Evolutionary conservation across 1,284 basidiomycete genomes (phyloP).

Genomic region (Sanghuangporus baumii): DNA sequence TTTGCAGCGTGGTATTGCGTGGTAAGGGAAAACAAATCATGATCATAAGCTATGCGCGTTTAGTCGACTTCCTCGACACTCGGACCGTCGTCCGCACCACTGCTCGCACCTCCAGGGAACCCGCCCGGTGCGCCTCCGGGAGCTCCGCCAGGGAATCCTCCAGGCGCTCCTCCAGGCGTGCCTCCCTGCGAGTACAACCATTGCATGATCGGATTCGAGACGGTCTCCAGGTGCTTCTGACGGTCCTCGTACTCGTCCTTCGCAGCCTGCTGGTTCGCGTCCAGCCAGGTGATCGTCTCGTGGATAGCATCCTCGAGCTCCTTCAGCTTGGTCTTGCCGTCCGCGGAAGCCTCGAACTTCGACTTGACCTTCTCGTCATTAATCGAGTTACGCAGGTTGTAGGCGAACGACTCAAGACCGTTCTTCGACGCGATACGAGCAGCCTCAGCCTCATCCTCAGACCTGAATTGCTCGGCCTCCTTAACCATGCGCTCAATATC

Average conservation of each 20-base stretch:
- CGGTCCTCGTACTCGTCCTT: constrained; percentile 95
- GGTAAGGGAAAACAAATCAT: not conserved
- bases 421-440: constrained; percentile 87
- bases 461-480: constrained; percentile 92
- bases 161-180: constrained; percentile 40
- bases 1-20: not conserved
- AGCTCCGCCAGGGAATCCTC: constrained; percentile 41
- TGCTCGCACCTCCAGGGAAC: constrained; percentile 35
- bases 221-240: constrained; percentile 92
- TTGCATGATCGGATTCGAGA: constrained; percentile 95
- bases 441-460: constrained; percentile 80
- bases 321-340: constrained; percentile 82
- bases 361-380: constrained; percentile 78
- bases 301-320: constrained; percentile 83
- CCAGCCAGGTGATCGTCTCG: constrained; percentile 87
- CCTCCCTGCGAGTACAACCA: constrained; percentile 78
- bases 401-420: constrained; percentile 87
- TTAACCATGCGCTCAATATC: constrained; percentile 97
- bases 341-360: constrained; percentile 73
- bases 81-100: constrained; percentile 68
- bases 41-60: constrained; percentile 20
- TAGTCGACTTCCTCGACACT: constrained; percentile 87
- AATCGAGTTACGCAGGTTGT: constrained; percentile 93
- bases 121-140: constrained; percentile 45
- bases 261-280: constrained; percentile 82